These are phyloP conservation scores for Pleomassaria siparia DNA, from an alignment of 2,329 filamentous ascomycete genomes.

Conservation along the genomic window DNA sequence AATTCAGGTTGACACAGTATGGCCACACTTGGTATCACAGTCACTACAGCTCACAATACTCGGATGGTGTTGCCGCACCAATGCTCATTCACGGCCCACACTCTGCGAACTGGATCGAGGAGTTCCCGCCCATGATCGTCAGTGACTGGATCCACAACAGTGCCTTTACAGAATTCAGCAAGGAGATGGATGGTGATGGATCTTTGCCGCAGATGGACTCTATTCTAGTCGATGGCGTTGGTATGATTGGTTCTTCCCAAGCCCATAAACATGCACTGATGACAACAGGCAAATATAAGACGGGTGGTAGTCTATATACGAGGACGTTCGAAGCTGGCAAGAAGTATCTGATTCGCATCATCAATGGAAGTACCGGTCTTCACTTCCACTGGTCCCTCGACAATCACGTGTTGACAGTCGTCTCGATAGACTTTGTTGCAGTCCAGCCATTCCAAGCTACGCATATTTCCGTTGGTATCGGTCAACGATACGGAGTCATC, in stretches of 20 bases:
- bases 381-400: conserved; percentile 41
- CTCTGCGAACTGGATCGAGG: conserved; percentile 16
- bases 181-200: conserved; percentile 5
- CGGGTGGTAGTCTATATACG: conserved; percentile 11
- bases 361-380: conserved; percentile 19
- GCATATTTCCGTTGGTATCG: conserved; percentile 42
- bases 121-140: conserved; percentile 20
- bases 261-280: not conserved
- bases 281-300: conserved; percentile 4
- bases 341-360: conserved; percentile 22
- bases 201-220: conserved; percentile 11
- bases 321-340: conserved; percentile 32
- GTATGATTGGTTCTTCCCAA: conserved; percentile 3
- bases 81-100: conserved; percentile 24
- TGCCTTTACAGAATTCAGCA: conserved; percentile 15
- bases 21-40: conserved; percentile 41
- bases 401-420: conserved; percentile 40
- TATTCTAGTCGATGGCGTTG: conserved; percentile 18
- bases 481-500: conserved; percentile 48
- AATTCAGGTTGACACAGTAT: conserved; percentile 21
- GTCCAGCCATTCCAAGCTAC: conserved; percentile 40
- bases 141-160: conserved; percentile 21
- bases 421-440: conserved; percentile 35
- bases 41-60: conserved; percentile 45
- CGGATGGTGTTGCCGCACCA: conserved; percentile 40